A percentile compares a stretch with the other conserved stretches of the same genome.
These are phyloP conservation scores for Chimonanthus salicifolius DNA, from an alignment of 164 flowering plant species.

Conservation along the genomic window DNA sequence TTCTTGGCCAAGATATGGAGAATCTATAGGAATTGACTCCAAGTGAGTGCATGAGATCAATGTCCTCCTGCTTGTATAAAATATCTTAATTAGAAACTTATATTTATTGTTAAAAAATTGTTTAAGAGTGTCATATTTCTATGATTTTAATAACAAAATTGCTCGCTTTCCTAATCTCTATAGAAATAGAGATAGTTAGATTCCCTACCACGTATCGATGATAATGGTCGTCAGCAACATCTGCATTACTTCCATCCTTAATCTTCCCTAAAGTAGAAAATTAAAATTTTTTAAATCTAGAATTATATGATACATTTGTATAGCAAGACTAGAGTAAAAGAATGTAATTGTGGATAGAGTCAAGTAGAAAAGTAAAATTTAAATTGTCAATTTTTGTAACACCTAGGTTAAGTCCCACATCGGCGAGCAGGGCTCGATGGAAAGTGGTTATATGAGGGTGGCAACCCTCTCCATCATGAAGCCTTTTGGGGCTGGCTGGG, in stretches of 20 bases:
- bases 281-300: neutral
- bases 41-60: constrained; percentile 49
- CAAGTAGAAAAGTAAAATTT: too few relatives aligned
- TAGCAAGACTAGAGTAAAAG: too few relatives aligned
- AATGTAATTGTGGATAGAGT: too few relatives aligned
- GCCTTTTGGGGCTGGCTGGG: too few relatives aligned
- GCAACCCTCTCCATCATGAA: too few relatives aligned
- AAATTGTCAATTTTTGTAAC: too few relatives aligned
- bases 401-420: too few relatives aligned
- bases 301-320: too few relatives aligned
- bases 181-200: neutral
- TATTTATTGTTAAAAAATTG: neutral
- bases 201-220: constrained; percentile 3
- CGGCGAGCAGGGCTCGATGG: too few relatives aligned
- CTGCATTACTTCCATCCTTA: constrained; percentile 3
- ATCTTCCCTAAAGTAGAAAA: constrained; percentile 4
- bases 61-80: constrained; percentile 14
- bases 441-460: too few relatives aligned
- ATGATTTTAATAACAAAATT: neutral
- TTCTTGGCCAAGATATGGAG: constrained; percentile 71
- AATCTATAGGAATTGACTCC: constrained; percentile 59
- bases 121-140: neutral
- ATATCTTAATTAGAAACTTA: neutral
- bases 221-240: constrained; percentile 10
- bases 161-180: neutral